A percentile compares a stretch with the other conserved stretches of the same genome.
phyloP scores from a whole-genome alignment of 257 asterid genomes.

The Przewalskia tangutica region DNA sequence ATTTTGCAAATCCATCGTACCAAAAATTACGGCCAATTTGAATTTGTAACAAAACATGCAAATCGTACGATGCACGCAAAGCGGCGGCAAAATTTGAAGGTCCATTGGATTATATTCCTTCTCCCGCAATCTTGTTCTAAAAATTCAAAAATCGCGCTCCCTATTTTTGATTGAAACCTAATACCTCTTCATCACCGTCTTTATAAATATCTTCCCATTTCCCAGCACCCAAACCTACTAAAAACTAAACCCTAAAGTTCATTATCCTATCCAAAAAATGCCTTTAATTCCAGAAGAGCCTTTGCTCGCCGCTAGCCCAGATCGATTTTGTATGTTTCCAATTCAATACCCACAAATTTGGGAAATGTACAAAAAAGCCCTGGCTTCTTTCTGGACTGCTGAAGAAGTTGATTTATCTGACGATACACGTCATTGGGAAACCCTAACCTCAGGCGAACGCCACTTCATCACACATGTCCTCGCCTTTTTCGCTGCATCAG shows the following conservation, averaged over 20 bases:
- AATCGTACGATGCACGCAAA: not conserved
- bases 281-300: constrained; percentile 85
- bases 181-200: not conserved
- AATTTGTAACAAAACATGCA: not conserved
- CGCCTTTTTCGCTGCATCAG: constrained; percentile 96
- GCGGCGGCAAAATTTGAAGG: constrained; percentile 1
- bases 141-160: constrained; percentile 32
- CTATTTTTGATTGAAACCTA: not conserved
- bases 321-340: constrained; percentile 95
- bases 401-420: constrained; percentile 85
- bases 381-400: constrained; percentile 95
- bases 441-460: constrained; percentile 49
- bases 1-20: too few species aligned
- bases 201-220: not conserved
- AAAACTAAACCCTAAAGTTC: not conserved
- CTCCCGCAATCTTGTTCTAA: constrained; percentile 49
- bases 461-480: constrained; percentile 78
- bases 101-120: constrained; percentile 16
- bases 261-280: constrained; percentile 22
- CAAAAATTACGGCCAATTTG: not conserved
- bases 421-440: constrained; percentile 65
- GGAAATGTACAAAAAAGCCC: constrained; percentile 98
- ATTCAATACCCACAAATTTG: constrained; percentile 86
- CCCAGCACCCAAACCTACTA: not conserved
- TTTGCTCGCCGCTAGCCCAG: constrained; percentile 61